These are phyloP conservation scores for Blastomyces gilchristii DNA, from an alignment of 2,329 filamentous ascomycete genomes.

Conservation along the genomic window DNA sequence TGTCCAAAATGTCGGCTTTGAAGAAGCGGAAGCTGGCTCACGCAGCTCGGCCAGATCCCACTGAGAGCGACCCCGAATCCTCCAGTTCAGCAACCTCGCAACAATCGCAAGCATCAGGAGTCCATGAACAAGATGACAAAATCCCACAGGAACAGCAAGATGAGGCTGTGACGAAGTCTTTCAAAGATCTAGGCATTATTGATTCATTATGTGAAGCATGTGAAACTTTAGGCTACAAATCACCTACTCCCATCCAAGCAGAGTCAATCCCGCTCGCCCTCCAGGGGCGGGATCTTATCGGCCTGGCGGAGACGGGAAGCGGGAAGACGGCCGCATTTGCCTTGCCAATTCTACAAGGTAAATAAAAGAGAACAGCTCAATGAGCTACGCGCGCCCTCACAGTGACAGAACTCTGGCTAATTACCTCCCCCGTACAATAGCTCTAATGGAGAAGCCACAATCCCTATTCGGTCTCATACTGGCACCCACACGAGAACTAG, in stretches of 20 bases:
- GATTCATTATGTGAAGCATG: slow-evolving; percentile 85
- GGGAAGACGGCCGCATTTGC: slow-evolving; percentile 96
- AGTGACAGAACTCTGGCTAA: not conserved
- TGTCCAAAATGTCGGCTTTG: slow-evolving; percentile 26
- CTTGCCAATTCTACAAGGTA: slow-evolving; percentile 71
- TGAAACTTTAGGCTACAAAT: slow-evolving; percentile 66
- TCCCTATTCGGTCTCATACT: slow-evolving; percentile 80
- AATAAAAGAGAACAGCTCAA: not conserved
- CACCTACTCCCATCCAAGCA: slow-evolving; percentile 79
- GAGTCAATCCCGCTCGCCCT: slow-evolving; percentile 76
- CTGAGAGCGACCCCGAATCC: slow-evolving; percentile 14
- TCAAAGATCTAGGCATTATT: slow-evolving; percentile 55
- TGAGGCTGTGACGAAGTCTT: slow-evolving; percentile 27
- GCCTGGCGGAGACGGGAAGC: slow-evolving; percentile 85
- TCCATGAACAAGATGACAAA: slow-evolving; percentile 10
- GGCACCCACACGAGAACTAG: slow-evolving; percentile 86
- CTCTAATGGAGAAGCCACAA: slow-evolving; percentile 78
- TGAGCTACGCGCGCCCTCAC: not conserved
- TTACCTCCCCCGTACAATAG: slow-evolving; percentile 22
- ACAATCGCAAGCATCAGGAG: slow-evolving; percentile 9
- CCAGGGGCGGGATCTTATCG: slow-evolving; percentile 75
- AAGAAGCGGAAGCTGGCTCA: slow-evolving; percentile 35
- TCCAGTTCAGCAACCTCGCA: slow-evolving; percentile 15
- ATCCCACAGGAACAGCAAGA: slow-evolving; percentile 4
- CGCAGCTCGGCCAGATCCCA: slow-evolving; percentile 18